A percentile compares a stretch with the other conserved stretches of the same genome.
phyloP scores from a whole-genome alignment of 129 eudicot species.

The Flaveria brownii region DNA sequence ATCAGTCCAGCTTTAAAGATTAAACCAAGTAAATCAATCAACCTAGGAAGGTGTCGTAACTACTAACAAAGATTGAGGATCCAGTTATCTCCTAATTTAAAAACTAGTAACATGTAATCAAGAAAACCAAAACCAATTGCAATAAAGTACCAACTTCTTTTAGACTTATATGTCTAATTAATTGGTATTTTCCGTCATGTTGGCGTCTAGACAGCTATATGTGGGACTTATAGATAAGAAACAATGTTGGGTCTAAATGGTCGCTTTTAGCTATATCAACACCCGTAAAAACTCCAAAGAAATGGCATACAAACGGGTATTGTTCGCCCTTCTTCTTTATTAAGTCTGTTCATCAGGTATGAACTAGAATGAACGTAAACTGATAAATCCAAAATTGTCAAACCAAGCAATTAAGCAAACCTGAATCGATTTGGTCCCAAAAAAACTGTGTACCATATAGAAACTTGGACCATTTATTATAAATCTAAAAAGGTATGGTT shows the following conservation, averaged over 20 bases:
- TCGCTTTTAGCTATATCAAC: slow-evolving; percentile 1
- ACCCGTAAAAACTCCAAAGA: not conserved
- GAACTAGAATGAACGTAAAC: not conserved
- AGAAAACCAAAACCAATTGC: not conserved
- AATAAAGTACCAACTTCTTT: not conserved
- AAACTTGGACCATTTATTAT: slow-evolving; percentile 1
- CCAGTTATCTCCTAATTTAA: not conserved
- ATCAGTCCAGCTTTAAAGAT: not conserved
- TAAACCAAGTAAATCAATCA: not conserved
- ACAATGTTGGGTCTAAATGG: not conserved
- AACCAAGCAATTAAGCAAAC: not conserved
- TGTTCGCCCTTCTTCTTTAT: not conserved
- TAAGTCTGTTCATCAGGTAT: not conserved
- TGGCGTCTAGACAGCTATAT: slow-evolving; percentile 7
- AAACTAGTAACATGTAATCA: slow-evolving; percentile 2
- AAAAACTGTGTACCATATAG: not conserved
- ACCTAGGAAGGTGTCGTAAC: not conserved
- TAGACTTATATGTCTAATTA: not conserved
- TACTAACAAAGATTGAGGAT: not conserved
- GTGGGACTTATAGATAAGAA: not conserved
- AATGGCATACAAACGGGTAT: not conserved
- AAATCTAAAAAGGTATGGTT: not conserved
- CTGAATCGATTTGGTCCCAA: not conserved
- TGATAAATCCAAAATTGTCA: not conserved
- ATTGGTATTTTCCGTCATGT: not conserved